Percentiles rank a stretch among this genome's conserved stretches.
Evolutionary conservation across 2,329 filamentous ascomycete species (phyloP).

Genomic region (Diaporthe sp.): DNA sequence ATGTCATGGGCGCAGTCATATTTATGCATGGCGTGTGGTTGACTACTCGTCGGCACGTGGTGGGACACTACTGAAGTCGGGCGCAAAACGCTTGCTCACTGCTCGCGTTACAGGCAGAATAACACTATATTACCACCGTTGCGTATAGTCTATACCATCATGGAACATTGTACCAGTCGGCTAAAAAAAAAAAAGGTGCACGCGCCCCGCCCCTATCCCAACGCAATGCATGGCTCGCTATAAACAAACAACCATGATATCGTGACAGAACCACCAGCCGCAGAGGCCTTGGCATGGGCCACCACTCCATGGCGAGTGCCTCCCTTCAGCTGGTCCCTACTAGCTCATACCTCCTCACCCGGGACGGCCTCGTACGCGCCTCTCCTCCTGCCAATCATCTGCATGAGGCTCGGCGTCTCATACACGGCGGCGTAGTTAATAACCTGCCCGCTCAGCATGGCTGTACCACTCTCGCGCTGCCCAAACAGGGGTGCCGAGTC

Average conservation of each 20-base stretch:
- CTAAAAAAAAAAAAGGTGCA: neutral
- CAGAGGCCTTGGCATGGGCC: neutral
- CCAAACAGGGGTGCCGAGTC: constrained; percentile 87
- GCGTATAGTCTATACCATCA: constrained; percentile 22
- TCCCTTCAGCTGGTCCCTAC: neutral
- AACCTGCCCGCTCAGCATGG: constrained; percentile 79
- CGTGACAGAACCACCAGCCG: neutral
- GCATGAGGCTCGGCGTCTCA: constrained; percentile 80
- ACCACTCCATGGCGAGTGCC: too few relatives aligned
- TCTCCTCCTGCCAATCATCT: constrained; percentile 49
- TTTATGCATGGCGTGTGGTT: neutral
- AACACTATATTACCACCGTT: neutral
- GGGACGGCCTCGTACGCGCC: constrained; percentile 73
- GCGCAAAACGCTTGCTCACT: neutral
- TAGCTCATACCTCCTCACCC: constrained; percentile 62
- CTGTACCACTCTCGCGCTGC: constrained; percentile 77
- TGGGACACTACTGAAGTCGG: neutral
- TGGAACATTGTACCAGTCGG: constrained; percentile 13
- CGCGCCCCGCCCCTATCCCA: neutral
- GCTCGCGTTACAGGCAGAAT: neutral
- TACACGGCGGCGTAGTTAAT: constrained; percentile 93
- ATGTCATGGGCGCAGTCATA: neutral
- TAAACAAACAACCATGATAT: constrained; percentile 26
- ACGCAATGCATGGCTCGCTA: constrained; percentile 33
- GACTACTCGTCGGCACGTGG: too few relatives aligned